A percentile compares a stretch with the other conserved stretches of the same genome.
phyloP scores from a whole-genome alignment of 306 rosid species.

The Hippophae tibetana region DNA sequence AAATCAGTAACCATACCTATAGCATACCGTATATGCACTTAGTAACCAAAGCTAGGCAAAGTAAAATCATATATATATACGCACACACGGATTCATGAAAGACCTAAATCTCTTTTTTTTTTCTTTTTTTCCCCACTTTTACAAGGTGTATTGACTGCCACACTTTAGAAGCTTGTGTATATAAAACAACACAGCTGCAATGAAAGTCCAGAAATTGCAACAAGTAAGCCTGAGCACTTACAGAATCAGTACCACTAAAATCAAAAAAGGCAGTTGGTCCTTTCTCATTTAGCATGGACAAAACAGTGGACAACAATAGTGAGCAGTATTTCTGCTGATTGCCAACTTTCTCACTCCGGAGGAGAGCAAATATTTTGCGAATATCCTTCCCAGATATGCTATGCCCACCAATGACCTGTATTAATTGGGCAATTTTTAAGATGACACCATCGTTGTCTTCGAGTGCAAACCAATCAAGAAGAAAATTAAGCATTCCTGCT shows the following conservation, averaged over 20 bases:
- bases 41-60: too few species aligned
- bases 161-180: neutral
- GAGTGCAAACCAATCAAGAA: conserved; percentile 91
- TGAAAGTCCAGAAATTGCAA: conserved; percentile 10
- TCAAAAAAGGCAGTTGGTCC: conserved; percentile 99
- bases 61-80: too few species aligned
- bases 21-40: too few species aligned
- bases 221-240: conserved; percentile 35
- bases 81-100: too few species aligned
- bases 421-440: conserved; percentile 71
- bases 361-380: conserved; percentile 88
- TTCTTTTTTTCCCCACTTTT: neutral
- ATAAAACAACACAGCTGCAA: conserved; percentile 2
- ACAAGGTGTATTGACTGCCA: neutral
- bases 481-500: conserved; percentile 93
- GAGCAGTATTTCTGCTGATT: conserved; percentile 68
- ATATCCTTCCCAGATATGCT: conserved; percentile 97
- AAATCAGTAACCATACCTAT: too few species aligned
- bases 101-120: too few species aligned
- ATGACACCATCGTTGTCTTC: conserved; percentile 59
- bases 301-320: conserved; percentile 65
- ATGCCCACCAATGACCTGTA: conserved; percentile 93
- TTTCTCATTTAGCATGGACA: conserved; percentile 85
- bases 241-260: conserved; percentile 71
- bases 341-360: conserved; percentile 84